Conservation (phyloP, 208 protist genomes). For the Crithidia brevicula region DNA sequence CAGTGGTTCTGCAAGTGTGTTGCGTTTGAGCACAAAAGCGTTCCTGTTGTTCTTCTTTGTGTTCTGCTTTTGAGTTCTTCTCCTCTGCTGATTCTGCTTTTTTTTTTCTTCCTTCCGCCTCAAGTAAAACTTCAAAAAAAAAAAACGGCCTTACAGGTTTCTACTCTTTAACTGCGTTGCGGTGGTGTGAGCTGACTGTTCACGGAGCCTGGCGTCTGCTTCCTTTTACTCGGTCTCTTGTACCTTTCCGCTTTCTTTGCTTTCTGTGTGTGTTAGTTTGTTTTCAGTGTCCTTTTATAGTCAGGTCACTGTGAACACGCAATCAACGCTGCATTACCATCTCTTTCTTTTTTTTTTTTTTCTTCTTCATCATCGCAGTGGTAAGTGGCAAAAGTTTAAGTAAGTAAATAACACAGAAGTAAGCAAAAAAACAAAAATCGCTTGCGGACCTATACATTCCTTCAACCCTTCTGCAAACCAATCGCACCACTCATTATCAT, state of each 20-base stretch:
- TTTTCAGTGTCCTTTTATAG: neutral
- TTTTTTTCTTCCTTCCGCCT: neutral
- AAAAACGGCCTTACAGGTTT: neutral
- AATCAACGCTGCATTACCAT: too few relatives aligned
- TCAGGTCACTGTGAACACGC: too few relatives aligned
- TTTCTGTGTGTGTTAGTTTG: neutral
- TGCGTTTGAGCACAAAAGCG: too few relatives aligned
- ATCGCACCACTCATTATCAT: too few relatives aligned
- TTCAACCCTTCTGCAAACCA: too few relatives aligned
- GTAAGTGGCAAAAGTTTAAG: neutral
- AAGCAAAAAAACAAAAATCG: too few relatives aligned
- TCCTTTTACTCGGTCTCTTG: neutral
- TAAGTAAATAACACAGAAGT: neutral
- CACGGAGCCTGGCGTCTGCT: neutral
- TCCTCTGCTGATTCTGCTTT: neutral
- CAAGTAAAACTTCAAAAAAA: neutral
- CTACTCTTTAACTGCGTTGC: neutral
- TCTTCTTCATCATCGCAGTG: neutral
- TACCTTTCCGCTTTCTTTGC: neutral
- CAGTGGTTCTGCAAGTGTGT: too few relatives aligned
- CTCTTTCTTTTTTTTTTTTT: conserved; percentile 1
- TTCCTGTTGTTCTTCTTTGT: too few relatives aligned
- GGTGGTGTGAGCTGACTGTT: neutral
- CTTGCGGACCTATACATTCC: too few relatives aligned
- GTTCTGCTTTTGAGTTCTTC: neutral